phyloP scores from a whole-genome alignment of 306 rosid genomes.

The Abrus precatorius region DNA sequence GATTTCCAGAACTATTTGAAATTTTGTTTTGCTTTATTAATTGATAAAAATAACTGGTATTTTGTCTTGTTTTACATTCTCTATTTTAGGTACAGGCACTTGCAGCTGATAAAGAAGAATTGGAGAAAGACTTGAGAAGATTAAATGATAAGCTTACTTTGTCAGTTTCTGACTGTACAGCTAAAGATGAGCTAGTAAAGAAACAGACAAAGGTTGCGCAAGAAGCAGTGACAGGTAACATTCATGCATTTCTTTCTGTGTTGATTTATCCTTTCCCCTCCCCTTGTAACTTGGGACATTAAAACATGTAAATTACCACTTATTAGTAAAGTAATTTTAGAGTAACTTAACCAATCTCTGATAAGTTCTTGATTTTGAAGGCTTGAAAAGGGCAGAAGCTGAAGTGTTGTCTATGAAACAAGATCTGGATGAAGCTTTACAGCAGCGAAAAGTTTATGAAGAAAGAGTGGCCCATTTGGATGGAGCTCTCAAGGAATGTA shows the following conservation, averaged over 20 bases:
- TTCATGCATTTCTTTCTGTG: constrained; percentile 2
- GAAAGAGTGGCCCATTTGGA: constrained; percentile 79
- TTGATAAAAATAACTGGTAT: neutral
- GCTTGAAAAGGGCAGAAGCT: constrained; percentile 78
- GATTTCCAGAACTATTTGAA: neutral
- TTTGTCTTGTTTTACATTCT: constrained; percentile 37
- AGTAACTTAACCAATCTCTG: constrained; percentile 21
- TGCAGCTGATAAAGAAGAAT: constrained; percentile 73
- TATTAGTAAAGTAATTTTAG: neutral
- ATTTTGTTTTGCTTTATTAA: neutral
- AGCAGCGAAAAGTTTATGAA: constrained; percentile 63
- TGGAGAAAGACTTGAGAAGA: constrained; percentile 73
- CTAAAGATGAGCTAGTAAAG: constrained; percentile 82
- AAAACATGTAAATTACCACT: constrained; percentile 12
- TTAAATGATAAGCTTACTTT: constrained; percentile 68
- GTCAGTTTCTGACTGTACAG: constrained; percentile 67
- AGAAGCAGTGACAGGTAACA: constrained; percentile 78
- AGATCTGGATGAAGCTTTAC: constrained; percentile 69
- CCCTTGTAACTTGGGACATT: neutral
- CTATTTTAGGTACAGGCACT: constrained; percentile 60
- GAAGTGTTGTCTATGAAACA: constrained; percentile 64
- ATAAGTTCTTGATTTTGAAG: constrained; percentile 56
- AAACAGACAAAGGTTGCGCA: constrained; percentile 76
- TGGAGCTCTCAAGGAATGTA: constrained; percentile 87
- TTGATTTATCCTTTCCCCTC: constrained; percentile 25